Evolutionary conservation across 345 rosid species (phyloP).

Genomic region (Eucalyptus marginata): DNA sequence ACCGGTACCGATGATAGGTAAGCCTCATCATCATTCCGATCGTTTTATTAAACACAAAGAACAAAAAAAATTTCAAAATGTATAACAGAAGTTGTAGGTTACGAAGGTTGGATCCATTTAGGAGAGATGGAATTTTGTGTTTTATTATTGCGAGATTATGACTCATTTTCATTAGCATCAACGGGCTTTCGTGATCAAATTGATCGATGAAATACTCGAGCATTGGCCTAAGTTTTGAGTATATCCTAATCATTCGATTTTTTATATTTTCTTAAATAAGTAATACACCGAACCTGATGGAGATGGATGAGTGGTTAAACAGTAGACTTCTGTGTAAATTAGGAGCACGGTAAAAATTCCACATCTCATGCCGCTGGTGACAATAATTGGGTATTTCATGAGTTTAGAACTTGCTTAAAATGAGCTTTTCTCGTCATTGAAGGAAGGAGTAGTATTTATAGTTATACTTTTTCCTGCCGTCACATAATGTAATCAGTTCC

Average conservation of each 20-base stretch:
- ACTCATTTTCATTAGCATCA: background rate
- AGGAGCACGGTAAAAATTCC: background rate
- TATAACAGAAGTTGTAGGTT: background rate
- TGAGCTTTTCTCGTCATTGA: background rate
- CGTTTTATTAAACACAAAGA: background rate
- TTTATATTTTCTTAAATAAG: background rate
- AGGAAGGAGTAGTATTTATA: background rate
- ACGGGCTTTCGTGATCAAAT: background rate
- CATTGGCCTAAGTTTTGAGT: background rate
- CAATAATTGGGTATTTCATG: background rate
- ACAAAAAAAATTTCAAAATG: background rate
- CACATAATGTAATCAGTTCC: background rate
- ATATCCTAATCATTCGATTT: background rate
- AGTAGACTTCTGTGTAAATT: background rate
- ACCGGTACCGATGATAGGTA: constrained; percentile 41
- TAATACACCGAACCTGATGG: background rate
- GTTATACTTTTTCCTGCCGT: background rate
- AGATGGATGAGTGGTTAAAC: background rate
- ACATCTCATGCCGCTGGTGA: background rate
- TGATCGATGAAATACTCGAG: background rate
- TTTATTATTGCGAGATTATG: background rate
- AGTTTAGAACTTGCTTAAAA: background rate
- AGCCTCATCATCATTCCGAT: background rate
- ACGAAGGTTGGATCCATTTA: background rate
- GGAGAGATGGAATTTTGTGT: background rate